Percentiles rank a stretch among this genome's conserved stretches.
These are phyloP conservation scores for Polytrichum formosum DNA, from an alignment of 225 moss, liverwort and hornwort genomes.

Conservation along the genomic window DNA sequence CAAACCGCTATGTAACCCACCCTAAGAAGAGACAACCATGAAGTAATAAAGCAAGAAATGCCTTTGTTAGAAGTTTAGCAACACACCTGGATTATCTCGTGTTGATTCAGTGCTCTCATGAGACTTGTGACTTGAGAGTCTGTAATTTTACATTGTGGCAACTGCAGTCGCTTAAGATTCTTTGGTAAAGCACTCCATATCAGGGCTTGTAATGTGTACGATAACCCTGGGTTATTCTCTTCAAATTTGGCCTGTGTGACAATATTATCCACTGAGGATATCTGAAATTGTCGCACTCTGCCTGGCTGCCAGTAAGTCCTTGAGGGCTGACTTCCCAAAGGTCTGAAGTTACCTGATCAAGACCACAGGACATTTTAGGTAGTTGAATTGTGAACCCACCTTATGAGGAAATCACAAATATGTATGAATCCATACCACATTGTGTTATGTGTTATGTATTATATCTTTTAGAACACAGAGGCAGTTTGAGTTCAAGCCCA, in stretches of 20 bases:
- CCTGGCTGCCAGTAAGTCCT: not conserved
- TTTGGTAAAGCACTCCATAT: conserved; percentile 56
- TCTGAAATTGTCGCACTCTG: not conserved
- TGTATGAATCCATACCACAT: too few relatives aligned
- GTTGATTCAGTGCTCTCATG: conserved; percentile 32
- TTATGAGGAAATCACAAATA: too few relatives aligned
- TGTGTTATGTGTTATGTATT: not conserved
- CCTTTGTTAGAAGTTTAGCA: not conserved
- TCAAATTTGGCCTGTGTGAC: conserved; percentile 16
- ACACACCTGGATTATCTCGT: conserved; percentile 51
- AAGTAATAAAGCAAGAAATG: not conserved
- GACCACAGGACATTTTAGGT: not conserved
- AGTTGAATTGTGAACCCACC: not conserved
- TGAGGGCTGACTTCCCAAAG: not conserved
- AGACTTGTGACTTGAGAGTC: conserved; percentile 54
- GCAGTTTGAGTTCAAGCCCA: too few relatives aligned
- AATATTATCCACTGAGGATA: conserved; percentile 28
- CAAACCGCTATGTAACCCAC: too few relatives aligned
- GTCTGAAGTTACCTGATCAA: conserved; percentile 5
- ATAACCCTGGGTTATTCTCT: conserved; percentile 14
- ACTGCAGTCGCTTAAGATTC: conserved; percentile 40
- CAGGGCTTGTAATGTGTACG: conserved; percentile 28
- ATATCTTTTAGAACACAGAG: too few relatives aligned
- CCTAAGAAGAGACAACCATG: not conserved
- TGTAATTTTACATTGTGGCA: conserved; percentile 49